phyloP scores from a whole-genome alignment of 1,139 yeast species.

The Taphrina communis region DNA sequence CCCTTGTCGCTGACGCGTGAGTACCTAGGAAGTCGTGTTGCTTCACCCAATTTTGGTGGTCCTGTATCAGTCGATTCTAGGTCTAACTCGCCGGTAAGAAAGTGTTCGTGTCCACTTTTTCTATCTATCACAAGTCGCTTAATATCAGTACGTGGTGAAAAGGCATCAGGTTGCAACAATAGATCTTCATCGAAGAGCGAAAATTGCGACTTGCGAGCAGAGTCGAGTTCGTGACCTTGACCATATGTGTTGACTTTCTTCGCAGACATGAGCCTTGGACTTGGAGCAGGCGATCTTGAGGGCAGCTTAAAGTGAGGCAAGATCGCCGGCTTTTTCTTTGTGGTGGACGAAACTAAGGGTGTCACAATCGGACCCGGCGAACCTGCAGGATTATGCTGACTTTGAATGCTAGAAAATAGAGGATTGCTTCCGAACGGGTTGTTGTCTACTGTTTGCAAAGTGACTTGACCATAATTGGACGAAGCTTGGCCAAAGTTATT shows the following conservation, averaged over 20 bases:
- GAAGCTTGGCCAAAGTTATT: constrained; percentile 38
- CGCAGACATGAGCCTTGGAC: constrained; percentile 1
- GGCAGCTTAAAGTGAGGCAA: constrained; percentile 68
- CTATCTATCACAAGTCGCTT: constrained; percentile 65
- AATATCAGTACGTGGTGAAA: constrained; percentile 67
- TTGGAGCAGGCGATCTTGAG: constrained; percentile 56
- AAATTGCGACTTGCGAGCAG: constrained; percentile 12
- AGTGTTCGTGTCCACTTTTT: constrained; percentile 49
- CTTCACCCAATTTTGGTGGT: constrained; percentile 45
- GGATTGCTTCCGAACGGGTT: constrained; percentile 80
- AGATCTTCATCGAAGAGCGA: constrained; percentile 59
- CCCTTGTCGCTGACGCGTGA: background rate
- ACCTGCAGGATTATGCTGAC: constrained; percentile 43
- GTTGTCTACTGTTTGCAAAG: constrained; percentile 58
- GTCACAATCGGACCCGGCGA: constrained; percentile 61
- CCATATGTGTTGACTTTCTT: background rate
- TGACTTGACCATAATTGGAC: constrained; percentile 39
- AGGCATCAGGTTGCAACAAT: constrained; percentile 72
- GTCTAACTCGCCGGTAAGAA: constrained; percentile 46
- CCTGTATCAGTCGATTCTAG: constrained; percentile 43
- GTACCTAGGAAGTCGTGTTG: background rate
- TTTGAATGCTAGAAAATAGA: constrained; percentile 57
- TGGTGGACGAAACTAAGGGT: constrained; percentile 55
- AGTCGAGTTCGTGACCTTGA: background rate
- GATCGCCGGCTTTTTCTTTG: constrained; percentile 61